Percentiles rank a stretch among this genome's conserved stretches.
These are phyloP conservation scores for Cystofilobasidium macerans DNA, from an alignment of 768 basidiomycete genomes.

Conservation along the genomic window DNA sequence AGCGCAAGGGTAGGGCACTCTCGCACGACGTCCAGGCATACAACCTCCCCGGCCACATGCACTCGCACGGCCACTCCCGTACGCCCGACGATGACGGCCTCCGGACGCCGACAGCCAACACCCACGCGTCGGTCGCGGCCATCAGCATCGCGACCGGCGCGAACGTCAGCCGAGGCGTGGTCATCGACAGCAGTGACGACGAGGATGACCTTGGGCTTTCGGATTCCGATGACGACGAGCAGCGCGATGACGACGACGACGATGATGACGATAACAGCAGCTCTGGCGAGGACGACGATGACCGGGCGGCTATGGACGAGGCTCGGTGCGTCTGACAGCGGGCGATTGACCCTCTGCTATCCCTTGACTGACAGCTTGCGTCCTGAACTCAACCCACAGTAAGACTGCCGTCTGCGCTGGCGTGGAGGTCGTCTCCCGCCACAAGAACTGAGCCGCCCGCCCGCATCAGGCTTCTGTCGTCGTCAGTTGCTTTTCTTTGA, in stretches of 20 bases:
- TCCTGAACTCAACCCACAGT: background rate
- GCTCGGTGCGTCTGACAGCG: background rate
- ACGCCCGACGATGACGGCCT: background rate
- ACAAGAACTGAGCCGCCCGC: too few species aligned
- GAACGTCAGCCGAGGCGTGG: background rate
- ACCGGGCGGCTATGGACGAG: slow-evolving; percentile 16
- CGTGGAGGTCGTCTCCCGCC: slow-evolving; percentile 22
- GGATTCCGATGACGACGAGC: background rate
- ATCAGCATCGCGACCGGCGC: background rate
- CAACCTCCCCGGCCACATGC: background rate
- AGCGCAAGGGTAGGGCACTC: background rate
- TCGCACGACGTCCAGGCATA: background rate
- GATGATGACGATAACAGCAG: background rate
- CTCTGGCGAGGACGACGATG: slow-evolving; percentile 9
- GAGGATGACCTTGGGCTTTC: background rate
- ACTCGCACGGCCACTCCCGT: background rate
- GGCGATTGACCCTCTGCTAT: background rate
- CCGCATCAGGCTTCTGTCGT: too few species aligned
- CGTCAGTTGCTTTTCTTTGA: too few species aligned
- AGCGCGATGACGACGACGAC: background rate
- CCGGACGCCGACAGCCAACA: background rate
- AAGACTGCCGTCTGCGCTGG: slow-evolving; percentile 20
- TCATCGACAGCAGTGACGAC: background rate
- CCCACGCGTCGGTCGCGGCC: background rate
- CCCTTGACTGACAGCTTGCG: background rate